Conservation (phyloP, 306 rosid species). For the Inga leiocalycina region DNA sequence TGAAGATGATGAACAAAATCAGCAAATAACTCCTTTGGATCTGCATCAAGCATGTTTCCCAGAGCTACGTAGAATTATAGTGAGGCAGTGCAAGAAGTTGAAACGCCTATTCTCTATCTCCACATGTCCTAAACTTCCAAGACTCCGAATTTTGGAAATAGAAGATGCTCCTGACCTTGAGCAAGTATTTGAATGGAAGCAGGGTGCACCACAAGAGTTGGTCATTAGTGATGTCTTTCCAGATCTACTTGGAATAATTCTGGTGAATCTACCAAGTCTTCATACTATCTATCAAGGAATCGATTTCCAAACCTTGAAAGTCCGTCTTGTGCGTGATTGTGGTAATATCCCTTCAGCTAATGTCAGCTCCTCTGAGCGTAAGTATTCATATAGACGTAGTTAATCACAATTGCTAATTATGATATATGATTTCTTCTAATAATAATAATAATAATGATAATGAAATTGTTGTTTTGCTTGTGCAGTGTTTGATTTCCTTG, state of each 20-base stretch:
- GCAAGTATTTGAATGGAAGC: background rate
- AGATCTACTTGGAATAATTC: too few species aligned
- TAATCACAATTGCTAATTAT: background rate
- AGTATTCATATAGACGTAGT: background rate
- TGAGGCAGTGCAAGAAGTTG: slow-evolving; percentile 8
- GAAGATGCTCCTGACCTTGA: background rate
- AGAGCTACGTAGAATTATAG: background rate
- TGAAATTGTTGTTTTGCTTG: too few species aligned
- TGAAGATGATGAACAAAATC: background rate
- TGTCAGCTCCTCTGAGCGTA: background rate
- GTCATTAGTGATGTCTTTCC: too few species aligned
- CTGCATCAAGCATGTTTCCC: background rate
- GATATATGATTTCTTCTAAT: background rate
- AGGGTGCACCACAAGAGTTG: background rate
- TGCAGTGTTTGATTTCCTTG: background rate
- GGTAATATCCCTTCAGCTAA: background rate
- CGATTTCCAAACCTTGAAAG: background rate
- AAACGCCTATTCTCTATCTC: background rate
- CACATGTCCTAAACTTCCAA: background rate
- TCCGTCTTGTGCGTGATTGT: slow-evolving; percentile 7
- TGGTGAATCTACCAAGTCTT: too few species aligned
- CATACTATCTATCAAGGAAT: background rate
- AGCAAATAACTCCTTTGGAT: background rate
- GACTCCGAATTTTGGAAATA: too few species aligned
- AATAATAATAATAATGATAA: background rate